Percentiles rank a stretch among this genome's conserved stretches.
Evolutionary conservation across 371 early-diverging fungal genomes (phyloP).

Genomic region (Nematocida sp.): DNA sequence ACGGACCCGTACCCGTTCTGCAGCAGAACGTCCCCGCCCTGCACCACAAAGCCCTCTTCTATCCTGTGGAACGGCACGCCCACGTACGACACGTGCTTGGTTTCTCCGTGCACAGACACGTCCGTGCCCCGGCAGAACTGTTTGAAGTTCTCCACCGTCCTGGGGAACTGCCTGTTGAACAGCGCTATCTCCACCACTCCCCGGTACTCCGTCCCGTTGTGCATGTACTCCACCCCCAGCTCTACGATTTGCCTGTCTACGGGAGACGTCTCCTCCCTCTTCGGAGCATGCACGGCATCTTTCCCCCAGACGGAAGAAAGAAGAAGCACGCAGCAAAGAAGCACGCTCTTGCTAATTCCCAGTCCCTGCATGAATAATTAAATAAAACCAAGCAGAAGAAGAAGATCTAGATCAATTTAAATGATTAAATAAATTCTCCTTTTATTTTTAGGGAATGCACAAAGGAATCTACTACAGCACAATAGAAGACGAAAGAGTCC

Average conservation of each 20-base stretch:
- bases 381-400: too few species aligned
- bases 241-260: background rate
- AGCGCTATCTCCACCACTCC: conserved; percentile 53
- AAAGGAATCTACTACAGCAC: conserved; percentile 50
- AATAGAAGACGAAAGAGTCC: conserved; percentile 51
- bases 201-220: background rate
- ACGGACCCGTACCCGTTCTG: conserved; percentile 78
- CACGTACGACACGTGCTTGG: conserved; percentile 72
- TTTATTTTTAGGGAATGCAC: conserved; percentile 23
- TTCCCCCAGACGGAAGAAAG: too few species aligned
- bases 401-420: too few species aligned
- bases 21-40: conserved; percentile 86
- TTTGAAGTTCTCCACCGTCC: conserved; percentile 71
- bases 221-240: background rate
- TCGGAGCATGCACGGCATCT: too few species aligned
- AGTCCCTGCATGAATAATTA: too few species aligned
- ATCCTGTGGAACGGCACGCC: conserved; percentile 80
- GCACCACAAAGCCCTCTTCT: conserved; percentile 86
- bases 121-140: conserved; percentile 20
- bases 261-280: background rate
- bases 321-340: too few species aligned
- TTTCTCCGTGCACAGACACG: background rate
- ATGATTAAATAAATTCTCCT: conserved; percentile 10
- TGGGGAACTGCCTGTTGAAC: conserved; percentile 70
- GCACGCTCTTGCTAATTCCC: too few species aligned